These are phyloP conservation scores for Zygoascus sp. DNA, from an alignment of 1,139 yeast species.

Conservation along the genomic window DNA sequence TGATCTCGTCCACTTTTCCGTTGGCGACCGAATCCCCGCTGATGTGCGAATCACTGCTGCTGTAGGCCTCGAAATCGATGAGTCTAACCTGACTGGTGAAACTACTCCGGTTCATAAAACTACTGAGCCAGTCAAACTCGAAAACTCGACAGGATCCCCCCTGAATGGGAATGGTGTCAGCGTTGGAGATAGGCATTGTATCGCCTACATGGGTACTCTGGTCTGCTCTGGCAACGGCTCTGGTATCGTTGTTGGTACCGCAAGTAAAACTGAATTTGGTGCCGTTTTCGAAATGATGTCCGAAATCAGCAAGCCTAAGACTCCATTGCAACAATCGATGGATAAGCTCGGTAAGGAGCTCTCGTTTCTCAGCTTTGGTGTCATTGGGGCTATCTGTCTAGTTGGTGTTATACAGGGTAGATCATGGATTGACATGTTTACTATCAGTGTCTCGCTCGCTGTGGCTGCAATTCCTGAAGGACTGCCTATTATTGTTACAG, in stretches of 20 bases:
- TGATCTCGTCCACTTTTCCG: constrained; percentile 78
- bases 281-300: constrained; percentile 88
- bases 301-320: constrained; percentile 88
- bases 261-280: constrained; percentile 85
- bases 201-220: constrained; percentile 93
- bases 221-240: constrained; percentile 92
- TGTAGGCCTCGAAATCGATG: constrained; percentile 77
- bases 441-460: constrained; percentile 90
- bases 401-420: constrained; percentile 88
- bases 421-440: constrained; percentile 94
- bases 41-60: constrained; percentile 78
- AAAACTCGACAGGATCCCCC: constrained; percentile 24
- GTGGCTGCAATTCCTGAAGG: constrained; percentile 99
- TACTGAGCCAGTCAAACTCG: constrained; percentile 38
- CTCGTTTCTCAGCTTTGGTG: constrained; percentile 71
- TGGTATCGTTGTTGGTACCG: constrained; percentile 91
- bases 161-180: constrained; percentile 36
- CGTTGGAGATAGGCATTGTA: constrained; percentile 62
- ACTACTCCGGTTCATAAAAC: constrained; percentile 74
- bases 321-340: constrained; percentile 93
- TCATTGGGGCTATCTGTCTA: constrained; percentile 81
- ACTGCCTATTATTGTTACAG: constrained; percentile 92
- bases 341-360: constrained; percentile 88
- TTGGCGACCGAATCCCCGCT: constrained; percentile 95
- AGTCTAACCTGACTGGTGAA: constrained; percentile 92